phyloP scores from a whole-genome alignment of 345 rosid species.

The Lumnitzera racemosa region DNA sequence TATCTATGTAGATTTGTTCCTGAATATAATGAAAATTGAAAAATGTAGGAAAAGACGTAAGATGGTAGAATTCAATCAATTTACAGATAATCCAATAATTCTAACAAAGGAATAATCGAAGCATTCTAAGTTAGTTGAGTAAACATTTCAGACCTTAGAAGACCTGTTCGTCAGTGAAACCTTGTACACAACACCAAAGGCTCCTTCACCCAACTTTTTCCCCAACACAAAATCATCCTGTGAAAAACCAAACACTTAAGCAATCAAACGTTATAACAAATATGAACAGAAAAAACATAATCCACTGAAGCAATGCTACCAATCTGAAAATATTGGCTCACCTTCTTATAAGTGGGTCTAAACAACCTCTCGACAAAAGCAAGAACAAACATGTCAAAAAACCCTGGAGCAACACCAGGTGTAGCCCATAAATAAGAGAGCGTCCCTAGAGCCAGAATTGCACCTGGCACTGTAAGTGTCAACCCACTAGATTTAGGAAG shows the following conservation, averaged over 20 bases:
- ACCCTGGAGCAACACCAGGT: constrained; percentile 98
- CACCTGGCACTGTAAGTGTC: constrained; percentile 77
- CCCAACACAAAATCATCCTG: constrained; percentile 96
- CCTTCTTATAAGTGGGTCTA: constrained; percentile 74
- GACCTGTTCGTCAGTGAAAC: constrained; percentile 58
- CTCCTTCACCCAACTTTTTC: constrained; percentile 95
- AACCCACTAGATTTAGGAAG: constrained; percentile 74
- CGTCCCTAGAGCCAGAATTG: constrained; percentile 63
- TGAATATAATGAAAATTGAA: too few species aligned
- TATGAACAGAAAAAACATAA: constrained; percentile 3
- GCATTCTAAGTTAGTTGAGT: not conserved
- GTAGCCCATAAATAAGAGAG: constrained; percentile 97
- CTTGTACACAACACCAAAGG: constrained; percentile 85
- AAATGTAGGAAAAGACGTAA: too few species aligned
- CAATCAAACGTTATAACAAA: not conserved
- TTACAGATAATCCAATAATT: not conserved
- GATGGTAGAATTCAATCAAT: not conserved
- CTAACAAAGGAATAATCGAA: not conserved
- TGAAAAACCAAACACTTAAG: constrained; percentile 15
- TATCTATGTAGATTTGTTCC: too few species aligned
- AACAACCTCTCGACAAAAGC: constrained; percentile 85
- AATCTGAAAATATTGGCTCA: constrained; percentile 12
- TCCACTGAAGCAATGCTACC: not conserved
- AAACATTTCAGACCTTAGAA: constrained; percentile 39
- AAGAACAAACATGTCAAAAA: constrained; percentile 91